Evolutionary conservation across 306 rosid species (phyloP), one percentile per base, ranked within the genome.

Genomic region (Begonia loranthoides): DNA sequence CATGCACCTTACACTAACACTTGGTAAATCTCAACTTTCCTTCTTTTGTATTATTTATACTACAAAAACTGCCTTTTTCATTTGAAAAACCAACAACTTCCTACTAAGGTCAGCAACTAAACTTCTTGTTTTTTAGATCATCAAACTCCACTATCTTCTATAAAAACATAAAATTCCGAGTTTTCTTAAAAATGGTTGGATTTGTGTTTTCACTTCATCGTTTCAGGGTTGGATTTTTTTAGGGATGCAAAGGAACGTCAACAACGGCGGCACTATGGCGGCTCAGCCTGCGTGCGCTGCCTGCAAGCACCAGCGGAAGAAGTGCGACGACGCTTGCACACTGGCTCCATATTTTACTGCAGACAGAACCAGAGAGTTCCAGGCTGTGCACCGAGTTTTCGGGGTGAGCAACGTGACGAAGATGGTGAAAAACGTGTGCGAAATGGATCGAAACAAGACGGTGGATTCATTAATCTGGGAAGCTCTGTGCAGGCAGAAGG

Each of bases 221-320:
- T 51, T 38, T 14, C 8, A 50, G 14, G 51, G 6, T 41, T 43
- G 8, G 1, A 14, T 17, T 7, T 43, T 45, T 49, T 2, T 4
- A 39, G 49, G 73, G 46, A 87, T 84, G 96, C 84, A 81, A 61
- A 69, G 74, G 70, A 64, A 58, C 36, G 36, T 28, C 36, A 28
- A 28, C 45, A 69, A 9, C 1, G 59, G 46, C 0, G 59, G 40
- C 17, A 17, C 63, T 16, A n/a, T 61, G 47, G 74, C 71, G 13
- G 19, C 70, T 15, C 69, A 74, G 43, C 64, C 72, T 12, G 97
- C 95, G 8, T 85, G 95, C 14, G 87, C 97, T 13, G 85, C 95
- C 24, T 89, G 94, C 71, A 85, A 85, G 54, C 94, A 89, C 38
- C 94, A 89, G 39, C 75, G 97, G 45, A 85, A 89, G 61, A 89